Evolutionary conservation across 345 rosid species (phyloP).

Genomic region (Geranium rotundifolium): DNA sequence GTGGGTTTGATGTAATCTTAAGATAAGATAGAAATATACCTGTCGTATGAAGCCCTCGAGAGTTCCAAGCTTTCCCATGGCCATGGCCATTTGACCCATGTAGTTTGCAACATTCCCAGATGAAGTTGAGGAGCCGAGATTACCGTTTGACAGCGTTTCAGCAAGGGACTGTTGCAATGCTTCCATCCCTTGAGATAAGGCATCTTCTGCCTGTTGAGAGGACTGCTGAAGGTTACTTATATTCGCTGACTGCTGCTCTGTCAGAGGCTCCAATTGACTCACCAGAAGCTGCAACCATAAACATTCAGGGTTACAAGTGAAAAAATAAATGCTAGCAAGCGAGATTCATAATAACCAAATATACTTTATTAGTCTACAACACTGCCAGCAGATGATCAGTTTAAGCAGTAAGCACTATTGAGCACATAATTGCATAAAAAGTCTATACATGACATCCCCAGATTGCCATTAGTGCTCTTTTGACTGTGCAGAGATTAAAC

Average conservation of each 20-base stretch:
- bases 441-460: neutral
- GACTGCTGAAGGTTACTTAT: slow-evolving; percentile 85
- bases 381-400: no score
- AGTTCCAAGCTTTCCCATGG: slow-evolving; percentile 98
- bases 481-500: no score
- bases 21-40: slow-evolving; percentile 23
- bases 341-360: neutral
- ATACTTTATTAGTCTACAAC: neutral
- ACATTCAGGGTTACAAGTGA: neutral
- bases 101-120: slow-evolving; percentile 87
- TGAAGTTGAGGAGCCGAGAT: slow-evolving; percentile 74
- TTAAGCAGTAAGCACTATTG: no score
- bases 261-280: slow-evolving; percentile 89
- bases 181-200: slow-evolving; percentile 98
- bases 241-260: slow-evolving; percentile 77
- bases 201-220: slow-evolving; percentile 98
- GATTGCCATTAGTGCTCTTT: no score
- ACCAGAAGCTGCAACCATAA: slow-evolving; percentile 57
- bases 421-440: neutral
- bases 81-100: slow-evolving; percentile 99
- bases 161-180: slow-evolving; percentile 90
- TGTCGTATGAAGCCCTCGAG: slow-evolving; percentile 93
- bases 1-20: neutral
- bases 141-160: slow-evolving; percentile 79
- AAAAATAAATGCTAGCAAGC: neutral